Conservation (phyloP, 306 rosid species). For the Alnus glutinosa region DNA sequence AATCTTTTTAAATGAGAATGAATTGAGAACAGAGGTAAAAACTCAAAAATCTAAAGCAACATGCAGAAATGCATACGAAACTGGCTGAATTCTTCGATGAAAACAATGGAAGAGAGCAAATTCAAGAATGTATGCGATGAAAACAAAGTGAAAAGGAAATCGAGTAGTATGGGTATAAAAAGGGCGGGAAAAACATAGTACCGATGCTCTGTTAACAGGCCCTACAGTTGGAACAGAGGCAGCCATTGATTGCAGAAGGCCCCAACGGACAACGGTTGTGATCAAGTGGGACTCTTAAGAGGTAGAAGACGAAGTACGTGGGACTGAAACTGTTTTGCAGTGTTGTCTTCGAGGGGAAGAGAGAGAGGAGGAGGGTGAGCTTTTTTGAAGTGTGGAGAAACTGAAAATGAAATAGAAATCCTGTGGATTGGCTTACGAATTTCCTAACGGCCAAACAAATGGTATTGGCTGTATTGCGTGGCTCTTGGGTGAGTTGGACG, state of each 20-base stretch:
- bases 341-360: conserved; percentile 23
- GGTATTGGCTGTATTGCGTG: conserved; percentile 34
- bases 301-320: conserved; percentile 21
- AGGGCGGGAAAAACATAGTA: conserved; percentile 30
- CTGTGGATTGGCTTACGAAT: conserved; percentile 31
- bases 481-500: conserved; percentile 33
- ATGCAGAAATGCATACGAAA: neutral
- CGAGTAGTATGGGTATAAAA: neutral
- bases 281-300: neutral
- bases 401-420: neutral
- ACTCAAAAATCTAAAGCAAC: neutral
- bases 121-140: conserved; percentile 4
- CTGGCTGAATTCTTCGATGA: neutral
- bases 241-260: conserved; percentile 47
- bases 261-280: neutral
- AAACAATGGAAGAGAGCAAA: neutral
- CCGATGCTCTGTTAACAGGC: conserved; percentile 57
- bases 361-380: conserved; percentile 20
- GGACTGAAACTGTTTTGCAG: conserved; percentile 8
- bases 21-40: conserved; percentile 1
- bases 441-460: conserved; percentile 38
- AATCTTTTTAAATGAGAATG: neutral
- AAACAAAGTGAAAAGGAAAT: neutral
- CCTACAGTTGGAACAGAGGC: conserved; percentile 55
- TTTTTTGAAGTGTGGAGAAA: conserved; percentile 2